A percentile compares a stretch with the other conserved stretches of the same genome.
Conservation (phyloP, 352 stramenopile species). For the Globisporangium spiculum region DNA sequence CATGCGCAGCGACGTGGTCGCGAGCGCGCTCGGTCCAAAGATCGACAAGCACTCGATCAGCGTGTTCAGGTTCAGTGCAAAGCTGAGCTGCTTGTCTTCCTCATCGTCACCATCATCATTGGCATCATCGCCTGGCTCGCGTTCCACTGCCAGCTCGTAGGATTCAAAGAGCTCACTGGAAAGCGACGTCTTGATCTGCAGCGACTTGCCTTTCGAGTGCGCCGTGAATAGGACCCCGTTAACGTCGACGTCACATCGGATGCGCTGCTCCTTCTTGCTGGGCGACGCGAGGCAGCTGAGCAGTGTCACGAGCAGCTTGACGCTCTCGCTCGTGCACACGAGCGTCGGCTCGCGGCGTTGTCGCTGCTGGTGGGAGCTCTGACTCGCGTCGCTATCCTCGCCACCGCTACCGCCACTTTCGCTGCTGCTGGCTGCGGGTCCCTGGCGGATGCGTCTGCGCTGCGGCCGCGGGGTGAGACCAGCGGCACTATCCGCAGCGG, state of each 20-base stretch:
- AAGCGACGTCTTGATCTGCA: slow-evolving; percentile 86
- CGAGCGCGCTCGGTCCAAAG: slow-evolving; percentile 60
- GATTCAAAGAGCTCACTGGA: slow-evolving; percentile 72
- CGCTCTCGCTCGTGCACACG: slow-evolving; percentile 58
- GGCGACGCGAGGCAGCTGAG: slow-evolving; percentile 53
- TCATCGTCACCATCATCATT: slow-evolving; percentile 24
- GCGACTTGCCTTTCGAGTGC: slow-evolving; percentile 82
- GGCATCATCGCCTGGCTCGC: slow-evolving; percentile 10
- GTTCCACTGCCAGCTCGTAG: slow-evolving; percentile 37
- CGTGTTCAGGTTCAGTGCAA: slow-evolving; percentile 66
- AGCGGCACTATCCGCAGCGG: background rate
- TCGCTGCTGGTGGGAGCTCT: background rate
- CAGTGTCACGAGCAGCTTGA: slow-evolving; percentile 75
- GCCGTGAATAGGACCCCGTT: slow-evolving; percentile 68
- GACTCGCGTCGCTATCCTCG: background rate
- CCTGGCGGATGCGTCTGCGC: slow-evolving; percentile 13
- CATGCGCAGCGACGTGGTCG: slow-evolving; percentile 74
- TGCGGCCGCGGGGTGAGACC: background rate
- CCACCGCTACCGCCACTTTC: slow-evolving; percentile 3
- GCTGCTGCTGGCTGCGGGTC: background rate
- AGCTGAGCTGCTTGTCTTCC: slow-evolving; percentile 51
- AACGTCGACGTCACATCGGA: slow-evolving; percentile 71
- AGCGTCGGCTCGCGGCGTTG: slow-evolving; percentile 31
- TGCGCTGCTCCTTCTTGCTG: slow-evolving; percentile 73
- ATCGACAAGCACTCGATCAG: slow-evolving; percentile 82